These are phyloP conservation scores for Celoporthe dispersa DNA, from an alignment of 2,329 filamentous ascomycete species.

Conservation along the genomic window DNA sequence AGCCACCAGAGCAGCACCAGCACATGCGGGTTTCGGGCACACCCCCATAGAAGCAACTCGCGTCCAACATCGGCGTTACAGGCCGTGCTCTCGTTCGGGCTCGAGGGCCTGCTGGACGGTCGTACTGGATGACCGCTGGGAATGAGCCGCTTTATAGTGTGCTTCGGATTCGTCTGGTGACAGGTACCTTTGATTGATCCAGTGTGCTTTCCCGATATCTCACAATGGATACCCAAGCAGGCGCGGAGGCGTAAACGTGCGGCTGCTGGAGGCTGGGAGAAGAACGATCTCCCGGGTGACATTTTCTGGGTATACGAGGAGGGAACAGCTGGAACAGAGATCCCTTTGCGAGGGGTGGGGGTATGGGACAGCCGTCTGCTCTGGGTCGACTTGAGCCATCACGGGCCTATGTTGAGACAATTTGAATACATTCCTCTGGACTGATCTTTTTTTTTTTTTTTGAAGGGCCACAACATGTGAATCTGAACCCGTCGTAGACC, in stretches of 20 bases:
- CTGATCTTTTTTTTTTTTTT: neutral
- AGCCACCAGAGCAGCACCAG: too few relatives aligned
- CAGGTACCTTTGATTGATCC: neutral
- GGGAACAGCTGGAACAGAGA: conserved; percentile 26
- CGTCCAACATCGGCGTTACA: too few relatives aligned
- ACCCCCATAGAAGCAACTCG: too few relatives aligned
- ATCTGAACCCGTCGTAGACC: neutral
- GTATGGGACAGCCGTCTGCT: neutral
- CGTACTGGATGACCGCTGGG: neutral
- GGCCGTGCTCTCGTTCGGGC: too few relatives aligned
- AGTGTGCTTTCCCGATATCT: neutral
- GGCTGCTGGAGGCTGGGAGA: conserved; percentile 28
- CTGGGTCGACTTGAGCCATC: neutral
- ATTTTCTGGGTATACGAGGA: conserved; percentile 30
- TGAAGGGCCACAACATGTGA: neutral
- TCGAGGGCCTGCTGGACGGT: too few relatives aligned
- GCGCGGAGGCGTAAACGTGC: conserved; percentile 28
- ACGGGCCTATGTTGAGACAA: neutral
- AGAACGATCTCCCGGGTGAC: conserved; percentile 29
- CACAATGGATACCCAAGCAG: conserved; percentile 18
- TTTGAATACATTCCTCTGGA: neutral
- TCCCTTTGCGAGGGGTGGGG: conserved; percentile 28
- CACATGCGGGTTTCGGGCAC: too few relatives aligned
- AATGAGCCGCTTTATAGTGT: neutral
- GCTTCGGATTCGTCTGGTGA: neutral